Conservation (phyloP, 2,329 filamentous ascomycete genomes). For the Apiospora kogelbergensis region DNA sequence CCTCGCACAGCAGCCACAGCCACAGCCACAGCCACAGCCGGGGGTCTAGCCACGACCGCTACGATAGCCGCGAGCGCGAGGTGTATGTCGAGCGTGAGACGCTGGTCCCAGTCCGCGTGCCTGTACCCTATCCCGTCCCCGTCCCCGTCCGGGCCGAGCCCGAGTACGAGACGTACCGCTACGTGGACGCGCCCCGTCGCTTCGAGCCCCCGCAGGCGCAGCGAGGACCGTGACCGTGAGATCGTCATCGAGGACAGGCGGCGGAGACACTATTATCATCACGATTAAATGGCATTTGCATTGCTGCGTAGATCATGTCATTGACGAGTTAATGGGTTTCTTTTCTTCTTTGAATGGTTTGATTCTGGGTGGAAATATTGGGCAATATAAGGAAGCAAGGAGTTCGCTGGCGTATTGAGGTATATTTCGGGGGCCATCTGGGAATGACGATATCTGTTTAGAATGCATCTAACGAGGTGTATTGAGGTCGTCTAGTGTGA, state of each 20-base stretch:
- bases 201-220: slow-evolving; percentile 35
- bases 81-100: slow-evolving; percentile 54
- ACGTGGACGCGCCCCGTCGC: slow-evolving; percentile 49
- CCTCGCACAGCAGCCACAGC: slow-evolving; percentile 16
- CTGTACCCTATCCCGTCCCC: slow-evolving; percentile 40
- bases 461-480: background rate
- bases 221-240: slow-evolving; percentile 25
- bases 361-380: background rate
- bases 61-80: slow-evolving; percentile 39
- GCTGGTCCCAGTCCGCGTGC: slow-evolving; percentile 42
- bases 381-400: background rate
- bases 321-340: background rate
- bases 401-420: slow-evolving; percentile 1
- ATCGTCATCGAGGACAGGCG: slow-evolving; percentile 33
- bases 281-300: slow-evolving; percentile 19
- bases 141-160: slow-evolving; percentile 41
- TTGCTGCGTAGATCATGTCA: background rate
- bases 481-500: background rate
- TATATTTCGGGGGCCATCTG: background rate
- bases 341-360: background rate
- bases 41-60: slow-evolving; percentile 27
- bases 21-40: slow-evolving; percentile 23
- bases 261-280: slow-evolving; percentile 30
- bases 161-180: slow-evolving; percentile 51
- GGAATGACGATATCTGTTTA: background rate